These are phyloP conservation scores for Alternaria sp. DNA, from an alignment of 2,329 filamentous ascomycete genomes.

Conservation along the genomic window DNA sequence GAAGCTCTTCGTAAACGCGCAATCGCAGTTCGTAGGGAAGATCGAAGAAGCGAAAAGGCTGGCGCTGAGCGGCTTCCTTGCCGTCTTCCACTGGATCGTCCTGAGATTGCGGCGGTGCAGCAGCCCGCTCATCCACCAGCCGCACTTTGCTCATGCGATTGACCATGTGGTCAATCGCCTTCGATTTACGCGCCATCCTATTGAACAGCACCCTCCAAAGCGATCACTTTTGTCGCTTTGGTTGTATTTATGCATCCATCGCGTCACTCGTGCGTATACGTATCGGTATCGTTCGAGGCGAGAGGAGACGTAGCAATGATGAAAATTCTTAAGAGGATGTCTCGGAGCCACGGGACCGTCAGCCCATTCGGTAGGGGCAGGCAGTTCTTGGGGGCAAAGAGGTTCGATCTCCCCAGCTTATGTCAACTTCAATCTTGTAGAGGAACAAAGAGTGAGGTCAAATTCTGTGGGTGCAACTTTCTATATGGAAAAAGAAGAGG, in stretches of 20 bases:
- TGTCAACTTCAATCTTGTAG: slow-evolving; percentile 66
- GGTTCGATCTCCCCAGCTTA: slow-evolving; percentile 60
- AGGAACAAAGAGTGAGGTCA: slow-evolving; percentile 62
- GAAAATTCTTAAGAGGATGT: slow-evolving; percentile 30
- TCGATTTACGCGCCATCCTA: slow-evolving; percentile 34
- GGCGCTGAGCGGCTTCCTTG: slow-evolving; percentile 13
- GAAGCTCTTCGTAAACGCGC: slow-evolving; percentile 58
- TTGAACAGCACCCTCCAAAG: slow-evolving; percentile 32
- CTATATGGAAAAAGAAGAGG: slow-evolving; percentile 38
- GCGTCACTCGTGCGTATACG: slow-evolving; percentile 32
- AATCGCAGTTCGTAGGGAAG: slow-evolving; percentile 63
- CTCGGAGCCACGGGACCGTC: slow-evolving; percentile 51
- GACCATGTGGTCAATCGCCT: slow-evolving; percentile 38
- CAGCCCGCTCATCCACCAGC: slow-evolving; percentile 22
- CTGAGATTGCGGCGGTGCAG: slow-evolving; percentile 4
- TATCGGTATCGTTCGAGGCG: slow-evolving; percentile 14
- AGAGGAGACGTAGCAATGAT: slow-evolving; percentile 15
- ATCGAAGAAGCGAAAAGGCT: slow-evolving; percentile 61
- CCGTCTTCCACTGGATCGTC: slow-evolving; percentile 1
- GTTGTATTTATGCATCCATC: slow-evolving; percentile 55
- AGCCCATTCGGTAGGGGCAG: slow-evolving; percentile 41
- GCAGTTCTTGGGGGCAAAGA: slow-evolving; percentile 51
- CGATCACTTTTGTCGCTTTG: slow-evolving; percentile 43
- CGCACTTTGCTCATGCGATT: slow-evolving; percentile 37
- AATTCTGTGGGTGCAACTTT: slow-evolving; percentile 61